A percentile compares a stretch with the other conserved stretches of the same genome.
Evolutionary conservation across 2,329 filamentous ascomycete genomes (phyloP).

Genomic region (Diplodia corticola): DNA sequence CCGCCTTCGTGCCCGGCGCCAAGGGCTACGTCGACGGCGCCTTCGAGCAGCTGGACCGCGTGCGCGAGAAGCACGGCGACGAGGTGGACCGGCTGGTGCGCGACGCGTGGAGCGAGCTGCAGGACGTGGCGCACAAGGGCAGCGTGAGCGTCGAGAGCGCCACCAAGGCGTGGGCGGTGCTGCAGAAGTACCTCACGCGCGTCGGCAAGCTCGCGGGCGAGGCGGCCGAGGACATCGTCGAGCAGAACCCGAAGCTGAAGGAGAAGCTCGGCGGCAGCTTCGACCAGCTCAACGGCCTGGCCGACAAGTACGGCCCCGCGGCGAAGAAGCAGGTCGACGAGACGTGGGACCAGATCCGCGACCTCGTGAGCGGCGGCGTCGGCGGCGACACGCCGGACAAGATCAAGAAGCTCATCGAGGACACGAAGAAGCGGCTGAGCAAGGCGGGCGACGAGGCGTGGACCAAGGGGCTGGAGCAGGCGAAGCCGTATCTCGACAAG

Average conservation of each 20-base stretch:
- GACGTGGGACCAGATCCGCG: conserved; percentile 67
- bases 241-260: conserved; percentile 73
- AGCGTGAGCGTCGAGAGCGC: conserved; percentile 62
- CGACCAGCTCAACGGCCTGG: conserved; percentile 68
- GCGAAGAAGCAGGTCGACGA: conserved; percentile 74
- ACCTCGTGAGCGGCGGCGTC: conserved; percentile 64
- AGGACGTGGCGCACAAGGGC: conserved; percentile 58
- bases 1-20: conserved; percentile 70
- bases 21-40: conserved; percentile 66
- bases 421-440: conserved; percentile 67
- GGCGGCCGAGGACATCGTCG: conserved; percentile 63
- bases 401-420: conserved; percentile 63
- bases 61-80: conserved; percentile 65
- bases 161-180: conserved; percentile 60
- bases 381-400: conserved; percentile 56
- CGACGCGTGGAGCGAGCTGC: conserved; percentile 68
- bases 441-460: conserved; percentile 71
- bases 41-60: conserved; percentile 69
- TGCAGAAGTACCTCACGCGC: conserved; percentile 62
- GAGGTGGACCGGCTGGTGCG: conserved; percentile 69
- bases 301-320: conserved; percentile 70
- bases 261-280: conserved; percentile 69
- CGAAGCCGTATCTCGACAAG: conserved; percentile 72
- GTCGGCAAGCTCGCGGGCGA: conserved; percentile 64
- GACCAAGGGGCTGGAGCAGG: conserved; percentile 69